A percentile compares a stretch with the other conserved stretches of the same genome.
phyloP scores from a whole-genome alignment of 1,284 basidiomycete species.

The Coriolopsis trogii region DNA sequence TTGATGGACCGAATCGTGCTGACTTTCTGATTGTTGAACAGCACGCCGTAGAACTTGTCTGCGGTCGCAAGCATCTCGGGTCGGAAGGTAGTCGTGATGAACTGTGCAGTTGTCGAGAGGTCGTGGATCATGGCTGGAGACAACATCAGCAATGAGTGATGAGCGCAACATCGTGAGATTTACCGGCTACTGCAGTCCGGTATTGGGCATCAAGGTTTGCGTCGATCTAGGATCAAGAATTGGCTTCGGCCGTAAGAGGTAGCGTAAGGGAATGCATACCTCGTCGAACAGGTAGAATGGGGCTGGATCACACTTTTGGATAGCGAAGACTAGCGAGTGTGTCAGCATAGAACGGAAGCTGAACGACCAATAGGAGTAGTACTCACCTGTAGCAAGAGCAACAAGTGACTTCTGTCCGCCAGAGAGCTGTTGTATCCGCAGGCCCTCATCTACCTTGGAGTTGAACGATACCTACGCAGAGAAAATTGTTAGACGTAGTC shows the following conservation, averaged over 20 bases:
- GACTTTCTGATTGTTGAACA: constrained; percentile 96
- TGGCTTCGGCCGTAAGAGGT: background rate
- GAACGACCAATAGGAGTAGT: background rate
- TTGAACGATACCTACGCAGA: constrained; percentile 98
- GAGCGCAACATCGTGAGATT: constrained; percentile 31
- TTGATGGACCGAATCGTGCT: constrained; percentile 85
- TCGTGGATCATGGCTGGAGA: constrained; percentile 89
- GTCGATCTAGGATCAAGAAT: constrained; percentile 68
- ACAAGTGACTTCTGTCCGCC: constrained; percentile 98
- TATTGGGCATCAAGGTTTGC: constrained; percentile 98
- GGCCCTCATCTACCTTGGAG: constrained; percentile 94
- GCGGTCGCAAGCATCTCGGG: constrained; percentile 96
- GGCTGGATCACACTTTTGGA: constrained; percentile 98
- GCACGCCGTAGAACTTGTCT: constrained; percentile 98
- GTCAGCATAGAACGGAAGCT: background rate
- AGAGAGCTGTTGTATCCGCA: constrained; percentile 95
- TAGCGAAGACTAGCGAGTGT: constrained; percentile 84
- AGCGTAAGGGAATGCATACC: no score
- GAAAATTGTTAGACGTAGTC: background rate
- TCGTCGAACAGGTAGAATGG: constrained; percentile 99
- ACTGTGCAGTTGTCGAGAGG: constrained; percentile 86
- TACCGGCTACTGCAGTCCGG: constrained; percentile 93
- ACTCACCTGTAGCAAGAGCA: constrained; percentile 86
- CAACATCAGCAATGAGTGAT: background rate
- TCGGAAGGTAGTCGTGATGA: constrained; percentile 98